Evolutionary conservation across 2,329 filamentous ascomycete genomes (phyloP).

Genomic region (Aureobasidium namibiae): DNA sequence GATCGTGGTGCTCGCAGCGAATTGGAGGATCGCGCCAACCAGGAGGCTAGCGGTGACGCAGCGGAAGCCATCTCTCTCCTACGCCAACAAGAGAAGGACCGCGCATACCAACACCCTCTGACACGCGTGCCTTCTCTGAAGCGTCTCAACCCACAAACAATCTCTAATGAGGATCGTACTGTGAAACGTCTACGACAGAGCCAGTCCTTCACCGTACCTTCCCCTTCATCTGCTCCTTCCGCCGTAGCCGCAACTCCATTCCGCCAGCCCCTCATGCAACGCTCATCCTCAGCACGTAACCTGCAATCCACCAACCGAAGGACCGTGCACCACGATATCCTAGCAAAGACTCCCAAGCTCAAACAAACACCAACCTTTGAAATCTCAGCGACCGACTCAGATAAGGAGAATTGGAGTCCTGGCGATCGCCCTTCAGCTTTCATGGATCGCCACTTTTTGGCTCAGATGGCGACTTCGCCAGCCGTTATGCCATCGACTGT

Average conservation of each 20-base stretch:
- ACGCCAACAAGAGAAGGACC: slow-evolving; percentile 9
- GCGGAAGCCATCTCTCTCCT: slow-evolving; percentile 57
- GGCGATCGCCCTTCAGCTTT: slow-evolving; percentile 7
- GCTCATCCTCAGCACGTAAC: slow-evolving; percentile 26
- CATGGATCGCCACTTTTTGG: slow-evolving; percentile 26
- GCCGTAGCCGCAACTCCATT: slow-evolving; percentile 14
- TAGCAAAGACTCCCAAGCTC: slow-evolving; percentile 15
- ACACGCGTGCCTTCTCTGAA: slow-evolving; percentile 7
- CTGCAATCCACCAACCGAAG: slow-evolving; percentile 18
- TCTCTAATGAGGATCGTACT: neutral
- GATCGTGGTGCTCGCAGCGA: slow-evolving; percentile 73
- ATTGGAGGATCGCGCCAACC: slow-evolving; percentile 70
- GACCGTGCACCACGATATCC: neutral
- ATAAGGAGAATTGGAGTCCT: slow-evolving; percentile 88
- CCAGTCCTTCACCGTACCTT: slow-evolving; percentile 2
- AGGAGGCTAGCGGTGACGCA: slow-evolving; percentile 71
- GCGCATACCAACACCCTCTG: neutral
- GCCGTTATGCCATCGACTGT: neutral
- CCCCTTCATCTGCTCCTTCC: slow-evolving; percentile 10
- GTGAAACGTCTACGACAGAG: slow-evolving; percentile 5
- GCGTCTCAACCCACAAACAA: neutral
- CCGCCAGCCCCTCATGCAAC: slow-evolving; percentile 23
- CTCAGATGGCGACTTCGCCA: neutral
- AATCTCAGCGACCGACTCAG: slow-evolving; percentile 62
- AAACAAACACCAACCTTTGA: slow-evolving; percentile 32